Percentiles rank a stretch among this genome's conserved stretches.
These are phyloP conservation scores for Amanita brunnescens DNA, from an alignment of 768 basidiomycete genomes.

Conservation along the genomic window DNA sequence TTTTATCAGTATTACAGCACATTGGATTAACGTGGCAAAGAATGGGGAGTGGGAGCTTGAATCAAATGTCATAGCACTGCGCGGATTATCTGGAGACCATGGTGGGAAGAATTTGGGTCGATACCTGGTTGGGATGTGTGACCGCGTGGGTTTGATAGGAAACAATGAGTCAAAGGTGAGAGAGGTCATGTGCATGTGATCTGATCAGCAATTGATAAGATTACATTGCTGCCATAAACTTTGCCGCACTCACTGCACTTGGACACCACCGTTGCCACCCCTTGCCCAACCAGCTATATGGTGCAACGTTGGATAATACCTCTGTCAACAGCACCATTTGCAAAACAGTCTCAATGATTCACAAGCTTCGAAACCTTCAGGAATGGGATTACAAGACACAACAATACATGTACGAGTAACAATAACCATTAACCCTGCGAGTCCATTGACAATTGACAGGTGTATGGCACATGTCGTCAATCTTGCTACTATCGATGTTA, in stretches of 20 bases:
- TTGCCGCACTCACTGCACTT: too few species aligned
- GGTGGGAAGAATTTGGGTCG: slow-evolving; percentile 18
- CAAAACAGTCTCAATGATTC: slow-evolving; percentile 10
- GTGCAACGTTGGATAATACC: slow-evolving; percentile 18
- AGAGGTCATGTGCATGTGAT: background rate
- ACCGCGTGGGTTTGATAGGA: slow-evolving; percentile 17
- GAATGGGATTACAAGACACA: slow-evolving; percentile 8
- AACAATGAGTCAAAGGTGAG: slow-evolving; percentile 15
- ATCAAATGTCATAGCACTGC: background rate
- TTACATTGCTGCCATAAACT: too few species aligned
- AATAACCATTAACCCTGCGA: background rate
- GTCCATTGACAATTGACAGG: background rate
- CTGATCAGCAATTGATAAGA: background rate
- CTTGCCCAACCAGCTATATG: slow-evolving; percentile 12
- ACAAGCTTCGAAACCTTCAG: slow-evolving; percentile 4
- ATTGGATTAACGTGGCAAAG: slow-evolving; percentile 12
- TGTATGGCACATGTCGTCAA: background rate
- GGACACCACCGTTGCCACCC: background rate
- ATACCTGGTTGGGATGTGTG: slow-evolving; percentile 17
- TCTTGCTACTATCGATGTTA: too few species aligned
- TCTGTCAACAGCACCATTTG: slow-evolving; percentile 16
- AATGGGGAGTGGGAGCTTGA: background rate
- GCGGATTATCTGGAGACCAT: background rate
- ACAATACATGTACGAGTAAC: background rate
- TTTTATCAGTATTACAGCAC: slow-evolving; percentile 12